A percentile compares a stretch with the other conserved stretches of the same genome.
phyloP scores from a whole-genome alignment of 2,329 filamentous ascomycete genomes.

The Claviceps monticola region DNA sequence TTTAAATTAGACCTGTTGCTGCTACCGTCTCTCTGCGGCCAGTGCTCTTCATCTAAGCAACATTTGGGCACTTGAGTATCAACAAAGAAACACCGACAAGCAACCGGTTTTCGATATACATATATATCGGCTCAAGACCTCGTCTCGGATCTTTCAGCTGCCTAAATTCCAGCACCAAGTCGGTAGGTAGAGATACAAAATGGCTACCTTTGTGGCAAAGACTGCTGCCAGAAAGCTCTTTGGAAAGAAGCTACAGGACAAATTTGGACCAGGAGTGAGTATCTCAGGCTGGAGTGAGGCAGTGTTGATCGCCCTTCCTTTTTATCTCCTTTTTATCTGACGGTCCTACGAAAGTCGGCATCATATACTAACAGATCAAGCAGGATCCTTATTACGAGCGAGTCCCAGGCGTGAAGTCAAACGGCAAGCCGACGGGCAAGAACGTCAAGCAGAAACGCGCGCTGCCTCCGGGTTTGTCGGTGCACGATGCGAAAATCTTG shows the following conservation, averaged over 20 bases:
- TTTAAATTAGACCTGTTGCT: background rate
- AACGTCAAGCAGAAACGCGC: conserved; percentile 76
- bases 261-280: conserved; percentile 41
- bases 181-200: conserved; percentile 13
- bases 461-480: conserved; percentile 66
- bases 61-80: background rate
- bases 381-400: conserved; percentile 86
- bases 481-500: conserved; percentile 68
- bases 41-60: background rate
- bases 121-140: background rate
- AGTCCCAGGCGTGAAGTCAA: conserved; percentile 57
- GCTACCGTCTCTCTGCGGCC: background rate
- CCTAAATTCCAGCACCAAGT: background rate
- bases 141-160: background rate
- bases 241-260: conserved; percentile 41
- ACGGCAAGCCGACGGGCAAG: conserved; percentile 53
- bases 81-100: background rate
- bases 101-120: background rate
- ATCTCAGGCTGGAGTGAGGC: background rate
- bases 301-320: background rate
- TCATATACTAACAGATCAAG: conserved; percentile 10
- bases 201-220: conserved; percentile 41
- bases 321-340: background rate
- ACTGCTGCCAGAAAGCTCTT: conserved; percentile 42
- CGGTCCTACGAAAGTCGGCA: background rate